Evolutionary conservation across 192 early-diverging fungal genomes (phyloP).

Genomic region (Tieghemiomyces parasiticus): DNA sequence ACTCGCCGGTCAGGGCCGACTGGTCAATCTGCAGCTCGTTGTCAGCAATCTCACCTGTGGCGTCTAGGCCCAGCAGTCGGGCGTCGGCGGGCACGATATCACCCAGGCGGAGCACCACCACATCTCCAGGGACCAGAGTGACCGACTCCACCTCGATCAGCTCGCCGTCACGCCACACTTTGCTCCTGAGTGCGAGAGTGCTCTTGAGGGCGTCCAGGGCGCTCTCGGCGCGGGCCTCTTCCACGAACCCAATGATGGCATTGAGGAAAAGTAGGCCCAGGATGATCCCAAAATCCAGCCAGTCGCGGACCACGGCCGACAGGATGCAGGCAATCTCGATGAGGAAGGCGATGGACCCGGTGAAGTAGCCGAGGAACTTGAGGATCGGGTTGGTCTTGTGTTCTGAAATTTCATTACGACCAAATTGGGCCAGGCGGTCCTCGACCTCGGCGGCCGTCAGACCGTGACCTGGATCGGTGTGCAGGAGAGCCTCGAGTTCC

Average conservation of each 20-base stretch:
- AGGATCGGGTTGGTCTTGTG: conserved; percentile 69
- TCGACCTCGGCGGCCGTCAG: conserved; percentile 57
- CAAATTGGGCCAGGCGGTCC: conserved; percentile 59
- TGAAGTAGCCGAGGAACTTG: conserved; percentile 77
- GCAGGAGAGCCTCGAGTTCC: conserved; percentile 66
- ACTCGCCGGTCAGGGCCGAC: conserved; percentile 88
- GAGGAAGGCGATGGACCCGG: conserved; percentile 78
- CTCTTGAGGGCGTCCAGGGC: conserved; percentile 89
- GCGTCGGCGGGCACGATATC: conserved; percentile 91
- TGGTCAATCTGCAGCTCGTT: conserved; percentile 78
- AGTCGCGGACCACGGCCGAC: conserved; percentile 56
- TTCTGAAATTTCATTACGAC: conserved; percentile 70
- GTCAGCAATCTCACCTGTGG: conserved; percentile 63
- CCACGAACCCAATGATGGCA: conserved; percentile 84
- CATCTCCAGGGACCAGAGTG: conserved; percentile 79
- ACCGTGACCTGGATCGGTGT: conserved; percentile 65
- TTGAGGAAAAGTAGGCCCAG: conserved; percentile 65
- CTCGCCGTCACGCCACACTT: conserved; percentile 61
- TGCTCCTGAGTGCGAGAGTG: conserved; percentile 79
- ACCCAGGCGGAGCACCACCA: conserved; percentile 82
- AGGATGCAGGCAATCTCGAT: conserved; percentile 82
- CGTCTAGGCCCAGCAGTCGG: conserved; percentile 61
- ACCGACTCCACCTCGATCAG: conserved; percentile 56
- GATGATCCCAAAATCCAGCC: conserved; percentile 77
- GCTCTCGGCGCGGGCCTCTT: conserved; percentile 86